phyloP scores from a whole-genome alignment of 139 green algal species.

The Tetraselmis striata region DNA sequence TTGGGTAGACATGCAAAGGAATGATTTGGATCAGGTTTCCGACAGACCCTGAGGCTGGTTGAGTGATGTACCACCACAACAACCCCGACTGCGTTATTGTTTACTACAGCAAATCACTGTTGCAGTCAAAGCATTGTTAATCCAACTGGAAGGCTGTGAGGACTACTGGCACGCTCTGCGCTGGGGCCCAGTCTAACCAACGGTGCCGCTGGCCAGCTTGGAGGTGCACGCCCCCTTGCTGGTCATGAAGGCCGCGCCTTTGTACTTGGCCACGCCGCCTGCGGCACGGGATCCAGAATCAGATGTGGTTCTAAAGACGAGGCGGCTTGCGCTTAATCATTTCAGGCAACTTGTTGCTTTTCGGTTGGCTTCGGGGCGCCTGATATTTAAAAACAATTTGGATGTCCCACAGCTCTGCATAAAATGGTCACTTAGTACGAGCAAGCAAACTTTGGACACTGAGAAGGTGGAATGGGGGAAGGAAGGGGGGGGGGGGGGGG shows the following conservation, averaged over 20 bases:
- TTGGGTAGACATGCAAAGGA: no score
- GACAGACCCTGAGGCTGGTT: no score
- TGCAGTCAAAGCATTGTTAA: no score
- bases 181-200: constrained; percentile 27
- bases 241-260: constrained; percentile 69
- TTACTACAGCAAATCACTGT: no score
- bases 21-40: no score
- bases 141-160: no score
- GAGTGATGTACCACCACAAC: no score
- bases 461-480: no score
- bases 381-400: background rate
- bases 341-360: background rate
- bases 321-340: no score
- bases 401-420: background rate
- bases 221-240: constrained; percentile 52
- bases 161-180: no score
- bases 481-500: background rate
- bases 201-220: constrained; percentile 43
- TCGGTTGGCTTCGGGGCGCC: background rate
- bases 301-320: background rate
- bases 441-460: background rate
- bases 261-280: constrained; percentile 63
- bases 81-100: no score
- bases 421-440: background rate
- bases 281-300: constrained; percentile 1